phyloP scores from a whole-genome alignment of 176 grass and related monocot species.

The Oryza glaberrima region DNA sequence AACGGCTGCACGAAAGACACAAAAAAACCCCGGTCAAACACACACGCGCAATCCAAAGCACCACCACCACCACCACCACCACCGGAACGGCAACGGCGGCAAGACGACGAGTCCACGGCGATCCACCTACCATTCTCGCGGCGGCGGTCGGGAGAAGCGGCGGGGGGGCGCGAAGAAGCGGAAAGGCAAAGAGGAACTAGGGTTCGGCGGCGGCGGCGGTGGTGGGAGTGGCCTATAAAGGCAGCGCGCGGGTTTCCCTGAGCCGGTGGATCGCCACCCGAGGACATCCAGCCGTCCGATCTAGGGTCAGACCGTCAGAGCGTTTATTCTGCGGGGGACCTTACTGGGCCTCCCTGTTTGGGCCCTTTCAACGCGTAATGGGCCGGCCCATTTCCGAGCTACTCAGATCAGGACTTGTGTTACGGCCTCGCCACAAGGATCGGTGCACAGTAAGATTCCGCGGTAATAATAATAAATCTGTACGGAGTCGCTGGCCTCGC shows the following conservation, averaged over 20 bases:
- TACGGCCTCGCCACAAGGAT: neutral
- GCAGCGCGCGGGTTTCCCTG: neutral
- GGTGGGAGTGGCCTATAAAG: slow-evolving; percentile 21
- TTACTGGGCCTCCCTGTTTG: neutral
- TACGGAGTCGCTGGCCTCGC: neutral
- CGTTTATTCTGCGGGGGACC: neutral
- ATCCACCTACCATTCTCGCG: slow-evolving; percentile 57
- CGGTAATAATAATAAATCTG: slow-evolving; percentile 24
- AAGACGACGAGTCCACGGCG: neutral
- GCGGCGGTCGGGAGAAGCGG: slow-evolving; percentile 21
- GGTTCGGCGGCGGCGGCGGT: slow-evolving; percentile 31
- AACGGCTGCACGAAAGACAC: slow-evolving; percentile 54
- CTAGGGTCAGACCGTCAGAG: slow-evolving; percentile 37
- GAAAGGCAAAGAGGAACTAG: slow-evolving; percentile 36
- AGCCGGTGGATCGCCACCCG: slow-evolving; percentile 24
- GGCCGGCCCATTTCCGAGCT: neutral
- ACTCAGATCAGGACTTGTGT: too few relatives aligned
- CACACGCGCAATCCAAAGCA: neutral
- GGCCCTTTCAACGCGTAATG: neutral
- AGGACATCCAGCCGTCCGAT: slow-evolving; percentile 42
- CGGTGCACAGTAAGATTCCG: slow-evolving; percentile 27
- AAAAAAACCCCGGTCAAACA: slow-evolving; percentile 9
- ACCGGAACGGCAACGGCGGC: neutral
- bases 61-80: neutral
- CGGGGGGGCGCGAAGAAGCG: neutral